Conservation (phyloP, 2,329 filamentous ascomycete species). For the Aureobasidium lini region DNA sequence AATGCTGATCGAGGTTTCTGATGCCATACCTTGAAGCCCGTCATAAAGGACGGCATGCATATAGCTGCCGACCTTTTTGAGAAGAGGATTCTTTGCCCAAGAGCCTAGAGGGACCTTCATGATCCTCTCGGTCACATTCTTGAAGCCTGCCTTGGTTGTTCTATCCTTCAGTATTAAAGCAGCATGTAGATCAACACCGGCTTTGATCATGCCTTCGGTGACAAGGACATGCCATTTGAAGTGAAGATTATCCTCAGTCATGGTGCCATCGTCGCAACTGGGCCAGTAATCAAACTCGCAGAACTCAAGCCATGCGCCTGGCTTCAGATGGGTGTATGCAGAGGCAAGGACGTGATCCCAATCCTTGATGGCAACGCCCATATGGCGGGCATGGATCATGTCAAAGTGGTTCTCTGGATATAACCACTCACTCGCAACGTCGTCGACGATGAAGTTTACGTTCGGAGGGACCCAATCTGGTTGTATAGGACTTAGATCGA, state of each 20-base stretch:
- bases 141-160: conserved; percentile 21
- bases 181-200: conserved; percentile 17
- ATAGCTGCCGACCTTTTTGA: conserved; percentile 11
- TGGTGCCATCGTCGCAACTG: conserved; percentile 17
- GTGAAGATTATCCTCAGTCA: conserved; percentile 17
- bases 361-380: conserved; percentile 15
- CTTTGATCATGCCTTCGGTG: conserved; percentile 17
- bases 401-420: conserved; percentile 14
- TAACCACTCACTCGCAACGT: conserved; percentile 26
- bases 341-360: conserved; percentile 11
- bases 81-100: conserved; percentile 20
- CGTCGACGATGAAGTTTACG: conserved; percentile 26
- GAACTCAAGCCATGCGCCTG: conserved; percentile 34
- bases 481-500: conserved; percentile 44
- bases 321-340: conserved; percentile 22
- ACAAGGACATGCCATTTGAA: conserved; percentile 18
- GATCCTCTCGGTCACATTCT: conserved; percentile 19
- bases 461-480: conserved; percentile 38
- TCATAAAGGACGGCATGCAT: conserved; percentile 12
- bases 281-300: conserved; percentile 27
- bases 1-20: not conserved
- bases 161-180: conserved; percentile 15
- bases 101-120: conserved; percentile 20
- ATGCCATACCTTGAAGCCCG: conserved; percentile 7
- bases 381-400: conserved; percentile 10